Conservation (phyloP, 176 grass and related monocot genomes). For the maize (Zea mays) region DNA sequence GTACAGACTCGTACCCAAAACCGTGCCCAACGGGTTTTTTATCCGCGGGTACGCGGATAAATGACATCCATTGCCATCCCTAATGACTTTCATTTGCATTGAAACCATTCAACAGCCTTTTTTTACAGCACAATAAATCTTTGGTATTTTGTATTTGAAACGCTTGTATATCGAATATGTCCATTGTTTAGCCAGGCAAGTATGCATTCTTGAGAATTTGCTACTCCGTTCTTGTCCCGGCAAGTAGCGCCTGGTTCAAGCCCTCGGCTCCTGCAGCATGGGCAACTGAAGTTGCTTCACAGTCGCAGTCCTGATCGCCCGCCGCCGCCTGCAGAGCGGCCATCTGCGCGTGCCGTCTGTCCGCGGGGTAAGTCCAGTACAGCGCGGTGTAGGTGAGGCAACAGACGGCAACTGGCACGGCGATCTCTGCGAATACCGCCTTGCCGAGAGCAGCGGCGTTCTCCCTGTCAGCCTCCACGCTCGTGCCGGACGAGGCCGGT, state of each 20-base stretch:
- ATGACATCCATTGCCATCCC: too few relatives aligned
- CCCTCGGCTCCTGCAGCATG: neutral
- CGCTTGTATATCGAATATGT: neutral
- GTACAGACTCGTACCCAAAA: too few relatives aligned
- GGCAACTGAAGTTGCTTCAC: conserved; percentile 2
- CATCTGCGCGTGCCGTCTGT: conserved; percentile 45
- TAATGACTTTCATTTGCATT: neutral
- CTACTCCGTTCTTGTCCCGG: neutral
- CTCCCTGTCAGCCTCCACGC: conserved; percentile 41
- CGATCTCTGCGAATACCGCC: conserved; percentile 49
- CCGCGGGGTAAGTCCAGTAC: conserved; percentile 54
- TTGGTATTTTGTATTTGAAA: neutral
- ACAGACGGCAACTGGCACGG: conserved; percentile 42
- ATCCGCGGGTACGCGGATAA: too few relatives aligned
- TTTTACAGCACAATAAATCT: neutral
- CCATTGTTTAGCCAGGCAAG: neutral
- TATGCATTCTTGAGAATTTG: neutral
- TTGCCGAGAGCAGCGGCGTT: conserved; percentile 66
- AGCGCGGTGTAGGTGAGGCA: conserved; percentile 47
- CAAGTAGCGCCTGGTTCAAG: conserved; percentile 26
- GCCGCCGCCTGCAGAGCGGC: neutral
- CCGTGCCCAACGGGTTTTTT: too few relatives aligned
- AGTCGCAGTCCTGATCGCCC: neutral
- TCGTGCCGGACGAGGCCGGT: conserved; percentile 11
- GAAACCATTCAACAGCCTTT: neutral